Conservation (phyloP, 1,284 basidiomycete species). For the Cutaneotrichosporon sp. region DNA sequence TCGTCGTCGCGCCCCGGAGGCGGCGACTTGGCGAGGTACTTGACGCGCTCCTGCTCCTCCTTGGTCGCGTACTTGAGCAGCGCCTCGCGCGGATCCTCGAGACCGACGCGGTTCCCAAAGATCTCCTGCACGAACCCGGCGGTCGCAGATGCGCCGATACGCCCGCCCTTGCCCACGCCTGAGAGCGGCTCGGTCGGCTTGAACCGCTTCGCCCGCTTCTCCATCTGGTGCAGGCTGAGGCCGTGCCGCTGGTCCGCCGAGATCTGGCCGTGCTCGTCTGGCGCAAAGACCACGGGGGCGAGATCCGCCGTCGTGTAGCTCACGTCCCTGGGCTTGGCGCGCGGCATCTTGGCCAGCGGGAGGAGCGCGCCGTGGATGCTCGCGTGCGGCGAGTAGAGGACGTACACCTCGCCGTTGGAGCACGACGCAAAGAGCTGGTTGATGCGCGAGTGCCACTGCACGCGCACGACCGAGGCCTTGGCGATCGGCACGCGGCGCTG, state of each 20-base stretch:
- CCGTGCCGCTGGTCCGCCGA: conserved; percentile 79
- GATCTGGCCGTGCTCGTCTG: conserved; percentile 75
- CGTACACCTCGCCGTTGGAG: conserved; percentile 82
- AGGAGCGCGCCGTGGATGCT: conserved; percentile 92
- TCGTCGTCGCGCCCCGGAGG: conserved; percentile 10
- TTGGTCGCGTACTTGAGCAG: conserved; percentile 85
- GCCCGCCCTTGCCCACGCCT: conserved; percentile 87
- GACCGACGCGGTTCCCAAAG: conserved; percentile 55
- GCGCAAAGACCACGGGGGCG: conserved; percentile 74
- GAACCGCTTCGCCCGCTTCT: conserved; percentile 82
- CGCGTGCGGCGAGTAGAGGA: conserved; percentile 83
- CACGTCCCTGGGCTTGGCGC: conserved; percentile 74
- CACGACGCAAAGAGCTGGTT: conserved; percentile 90
- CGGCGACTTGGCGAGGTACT: conserved; percentile 6
- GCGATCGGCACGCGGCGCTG: conserved; percentile 62
- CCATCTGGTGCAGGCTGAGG: conserved; percentile 69
- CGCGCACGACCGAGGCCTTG: conserved; percentile 76
- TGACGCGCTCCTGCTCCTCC: conserved; percentile 58
- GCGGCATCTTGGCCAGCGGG: conserved; percentile 63
- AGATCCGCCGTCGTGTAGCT: conserved; percentile 77
- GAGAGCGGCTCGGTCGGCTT: conserved; percentile 87
- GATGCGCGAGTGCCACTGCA: conserved; percentile 94
- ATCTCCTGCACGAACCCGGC: conserved; percentile 93
- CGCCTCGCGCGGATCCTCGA: conserved; percentile 94
- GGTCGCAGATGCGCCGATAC: conserved; percentile 92